Percentiles rank a stretch among this genome's conserved stretches.
These are phyloP conservation scores for Macrolepiota dolichaula DNA, from an alignment of 768 basidiomycete genomes.

Conservation along the genomic window DNA sequence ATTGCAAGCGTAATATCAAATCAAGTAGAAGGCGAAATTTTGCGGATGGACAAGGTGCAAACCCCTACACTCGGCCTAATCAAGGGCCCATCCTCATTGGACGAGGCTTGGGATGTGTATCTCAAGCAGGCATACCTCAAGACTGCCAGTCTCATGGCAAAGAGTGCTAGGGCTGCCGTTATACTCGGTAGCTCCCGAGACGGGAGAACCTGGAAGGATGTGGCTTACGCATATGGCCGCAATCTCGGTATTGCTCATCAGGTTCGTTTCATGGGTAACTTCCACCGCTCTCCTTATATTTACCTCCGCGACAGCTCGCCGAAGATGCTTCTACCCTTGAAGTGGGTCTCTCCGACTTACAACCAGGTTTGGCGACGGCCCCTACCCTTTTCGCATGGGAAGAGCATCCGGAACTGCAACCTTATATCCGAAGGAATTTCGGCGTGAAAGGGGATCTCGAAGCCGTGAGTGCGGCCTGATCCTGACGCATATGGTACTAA, in stretches of 20 bases:
- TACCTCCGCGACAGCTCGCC: constrained; percentile 9
- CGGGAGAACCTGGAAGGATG: constrained; percentile 83
- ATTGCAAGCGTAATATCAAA: constrained; percentile 91
- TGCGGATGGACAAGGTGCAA: constrained; percentile 63
- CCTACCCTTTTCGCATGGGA: constrained; percentile 87
- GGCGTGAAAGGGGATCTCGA: constrained; percentile 76
- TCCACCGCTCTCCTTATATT: constrained; percentile 2
- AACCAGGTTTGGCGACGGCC: constrained; percentile 57
- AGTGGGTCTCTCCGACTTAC: constrained; percentile 26
- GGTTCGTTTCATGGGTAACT: constrained; percentile 20
- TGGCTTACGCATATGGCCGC: constrained; percentile 87
- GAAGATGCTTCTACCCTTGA: constrained; percentile 83
- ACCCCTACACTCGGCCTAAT: constrained; percentile 33
- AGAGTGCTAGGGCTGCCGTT: constrained; percentile 78
- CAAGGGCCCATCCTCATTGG: constrained; percentile 25
- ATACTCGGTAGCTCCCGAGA: constrained; percentile 80
- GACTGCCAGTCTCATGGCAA: constrained; percentile 89
- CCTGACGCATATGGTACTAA: neutral
- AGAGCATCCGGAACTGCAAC: constrained; percentile 71
- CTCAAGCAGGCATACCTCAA: constrained; percentile 71
- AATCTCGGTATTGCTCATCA: constrained; percentile 83
- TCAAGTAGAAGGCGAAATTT: constrained; percentile 93
- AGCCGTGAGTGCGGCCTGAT: constrained; percentile 41
- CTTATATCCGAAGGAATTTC: constrained; percentile 80
- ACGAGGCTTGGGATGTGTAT: constrained; percentile 71